Conservation (phyloP, 2,329 filamentous ascomycete genomes). For the Xylariaceae sp. region DNA sequence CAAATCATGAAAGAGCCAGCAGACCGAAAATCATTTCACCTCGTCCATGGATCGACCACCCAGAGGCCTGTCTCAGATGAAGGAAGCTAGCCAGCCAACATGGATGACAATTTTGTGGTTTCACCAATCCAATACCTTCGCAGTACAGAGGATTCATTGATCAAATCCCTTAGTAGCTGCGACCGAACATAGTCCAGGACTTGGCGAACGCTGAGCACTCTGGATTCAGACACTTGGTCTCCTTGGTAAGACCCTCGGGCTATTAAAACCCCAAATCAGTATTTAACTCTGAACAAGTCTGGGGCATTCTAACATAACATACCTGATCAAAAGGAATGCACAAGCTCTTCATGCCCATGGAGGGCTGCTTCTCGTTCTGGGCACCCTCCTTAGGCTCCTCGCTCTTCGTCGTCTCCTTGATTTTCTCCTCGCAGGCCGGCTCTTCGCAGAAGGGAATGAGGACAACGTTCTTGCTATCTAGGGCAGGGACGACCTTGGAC, state of each 20-base stretch:
- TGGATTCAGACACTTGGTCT: constrained; percentile 92
- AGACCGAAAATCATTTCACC: too few relatives aligned
- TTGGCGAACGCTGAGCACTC: constrained; percentile 79
- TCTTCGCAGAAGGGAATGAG: constrained; percentile 90
- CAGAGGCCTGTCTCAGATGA: too few relatives aligned
- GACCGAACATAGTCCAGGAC: constrained; percentile 92
- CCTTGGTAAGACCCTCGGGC: constrained; percentile 77
- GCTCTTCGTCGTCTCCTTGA: constrained; percentile 90
- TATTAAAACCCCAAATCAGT: constrained; percentile 71
- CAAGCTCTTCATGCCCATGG: constrained; percentile 72
- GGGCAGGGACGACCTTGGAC: constrained; percentile 87
- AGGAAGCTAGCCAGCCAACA: too few relatives aligned
- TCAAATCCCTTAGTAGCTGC: constrained; percentile 61
- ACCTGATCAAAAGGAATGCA: constrained; percentile 80
- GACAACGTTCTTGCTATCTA: constrained; percentile 92
- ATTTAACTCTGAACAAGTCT: constrained; percentile 46
- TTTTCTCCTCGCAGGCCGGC: constrained; percentile 84
- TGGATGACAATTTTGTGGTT: too few relatives aligned
- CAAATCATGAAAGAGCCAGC: too few relatives aligned
- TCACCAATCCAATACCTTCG: too few relatives aligned
- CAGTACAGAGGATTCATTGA: background rate
- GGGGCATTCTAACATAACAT: constrained; percentile 6
- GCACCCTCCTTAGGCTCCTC: constrained; percentile 66
- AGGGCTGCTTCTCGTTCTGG: constrained; percentile 60
- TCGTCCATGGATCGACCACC: too few relatives aligned